Evolutionary conservation across 495 filamentous ascomycete species (phyloP).

Genomic region (Lophiotrema nucula): DNA sequence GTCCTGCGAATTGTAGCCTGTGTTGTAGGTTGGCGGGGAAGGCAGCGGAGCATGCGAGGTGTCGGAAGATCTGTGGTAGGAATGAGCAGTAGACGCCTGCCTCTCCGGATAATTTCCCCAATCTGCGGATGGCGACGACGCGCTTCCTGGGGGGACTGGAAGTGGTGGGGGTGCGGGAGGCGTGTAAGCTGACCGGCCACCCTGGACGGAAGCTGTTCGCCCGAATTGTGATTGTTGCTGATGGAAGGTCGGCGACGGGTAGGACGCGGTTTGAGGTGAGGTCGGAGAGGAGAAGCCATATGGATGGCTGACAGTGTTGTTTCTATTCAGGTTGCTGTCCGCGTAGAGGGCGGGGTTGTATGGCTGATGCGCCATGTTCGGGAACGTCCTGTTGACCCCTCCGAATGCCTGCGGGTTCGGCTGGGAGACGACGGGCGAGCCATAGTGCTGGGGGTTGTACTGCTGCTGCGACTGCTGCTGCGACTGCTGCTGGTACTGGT

Average conservation of each 20-base stretch:
- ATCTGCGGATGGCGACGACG: slow-evolving; percentile 17
- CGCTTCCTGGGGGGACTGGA: slow-evolving; percentile 28
- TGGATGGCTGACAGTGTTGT: slow-evolving; percentile 30
- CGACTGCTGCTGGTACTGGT: slow-evolving; percentile 50
- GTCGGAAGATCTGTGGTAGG: slow-evolving; percentile 40
- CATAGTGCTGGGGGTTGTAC: slow-evolving; percentile 86
- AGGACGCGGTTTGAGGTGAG: slow-evolving; percentile 18
- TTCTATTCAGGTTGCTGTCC: slow-evolving; percentile 27
- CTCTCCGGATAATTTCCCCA: slow-evolving; percentile 46
- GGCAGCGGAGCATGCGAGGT: slow-evolving; percentile 32
- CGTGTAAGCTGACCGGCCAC: slow-evolving; percentile 23
- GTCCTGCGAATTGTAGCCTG: slow-evolving; percentile 26
- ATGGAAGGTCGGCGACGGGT: slow-evolving; percentile 29
- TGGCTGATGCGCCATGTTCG: slow-evolving; percentile 52
- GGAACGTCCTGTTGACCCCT: slow-evolving; percentile 36
- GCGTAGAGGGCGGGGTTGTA: slow-evolving; percentile 69
- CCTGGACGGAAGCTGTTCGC: slow-evolving; percentile 26
- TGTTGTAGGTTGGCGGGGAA: slow-evolving; percentile 22
- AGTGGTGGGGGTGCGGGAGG: slow-evolving; percentile 34
- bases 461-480: slow-evolving; percentile 54
- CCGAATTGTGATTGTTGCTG: slow-evolving; percentile 34
- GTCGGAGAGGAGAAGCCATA: slow-evolving; percentile 36
- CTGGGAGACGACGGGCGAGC: slow-evolving; percentile 56
- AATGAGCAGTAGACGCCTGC: slow-evolving; percentile 51
- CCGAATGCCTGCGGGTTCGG: slow-evolving; percentile 48